Percentiles rank a stretch among this genome's conserved stretches.
Evolutionary conservation across 202 grass and related monocot genomes (phyloP).

Genomic region (Digitaria exilis): DNA sequence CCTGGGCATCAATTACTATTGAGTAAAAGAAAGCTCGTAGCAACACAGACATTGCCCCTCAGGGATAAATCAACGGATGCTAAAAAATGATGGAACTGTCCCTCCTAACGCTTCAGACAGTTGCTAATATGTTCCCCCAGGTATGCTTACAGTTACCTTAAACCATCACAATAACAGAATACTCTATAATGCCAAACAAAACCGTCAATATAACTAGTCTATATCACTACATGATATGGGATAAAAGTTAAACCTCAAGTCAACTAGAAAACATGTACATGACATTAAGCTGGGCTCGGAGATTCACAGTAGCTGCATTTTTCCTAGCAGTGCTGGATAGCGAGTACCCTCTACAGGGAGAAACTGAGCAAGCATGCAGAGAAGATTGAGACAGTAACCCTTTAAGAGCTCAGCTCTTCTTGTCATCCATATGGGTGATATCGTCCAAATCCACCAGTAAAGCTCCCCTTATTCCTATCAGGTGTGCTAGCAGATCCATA

Average conservation of each 20-base stretch:
- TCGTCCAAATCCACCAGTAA: conserved; percentile 59
- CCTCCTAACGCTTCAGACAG: neutral
- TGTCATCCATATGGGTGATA: conserved; percentile 82
- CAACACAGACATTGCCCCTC: neutral
- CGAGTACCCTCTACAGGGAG: neutral
- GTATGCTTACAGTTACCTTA: neutral
- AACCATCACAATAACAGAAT: conserved; percentile 33
- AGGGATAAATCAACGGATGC: neutral
- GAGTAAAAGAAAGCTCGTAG: neutral
- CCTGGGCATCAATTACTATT: neutral
- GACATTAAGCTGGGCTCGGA: conserved; percentile 20
- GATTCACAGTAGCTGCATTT: neutral
- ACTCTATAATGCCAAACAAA: conserved; percentile 37
- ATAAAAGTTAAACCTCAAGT: conserved; percentile 18
- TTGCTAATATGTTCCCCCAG: neutral
- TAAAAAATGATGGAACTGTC: neutral
- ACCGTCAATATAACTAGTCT: conserved; percentile 32
- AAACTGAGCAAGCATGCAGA: neutral
- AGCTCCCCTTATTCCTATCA: conserved; percentile 63
- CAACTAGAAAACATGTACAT: conserved; percentile 31
- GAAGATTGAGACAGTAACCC: conserved; percentile 13
- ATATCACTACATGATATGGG: conserved; percentile 22
- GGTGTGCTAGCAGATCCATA: conserved; percentile 50
- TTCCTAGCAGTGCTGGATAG: conserved; percentile 15
- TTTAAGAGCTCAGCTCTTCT: neutral